These are phyloP conservation scores for Podila minutissima DNA, from an alignment of 192 early-diverging fungal genomes.

Conservation along the genomic window DNA sequence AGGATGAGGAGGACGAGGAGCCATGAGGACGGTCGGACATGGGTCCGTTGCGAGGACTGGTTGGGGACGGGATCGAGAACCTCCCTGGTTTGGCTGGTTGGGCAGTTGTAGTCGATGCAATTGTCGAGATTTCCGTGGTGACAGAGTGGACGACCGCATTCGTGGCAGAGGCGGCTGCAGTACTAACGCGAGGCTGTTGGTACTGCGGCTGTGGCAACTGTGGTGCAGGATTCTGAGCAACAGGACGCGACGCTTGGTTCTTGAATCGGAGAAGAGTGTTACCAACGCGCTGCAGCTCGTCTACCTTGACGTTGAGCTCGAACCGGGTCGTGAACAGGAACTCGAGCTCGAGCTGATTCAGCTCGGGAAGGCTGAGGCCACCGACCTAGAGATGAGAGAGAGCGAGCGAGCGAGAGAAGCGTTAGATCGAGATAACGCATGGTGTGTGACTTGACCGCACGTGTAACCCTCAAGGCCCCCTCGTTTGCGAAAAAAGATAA, in stretches of 20 bases:
- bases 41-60: background rate
- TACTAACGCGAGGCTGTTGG: background rate
- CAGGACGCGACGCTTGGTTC: constrained; percentile 7
- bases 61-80: constrained; percentile 11
- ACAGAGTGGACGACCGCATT: background rate
- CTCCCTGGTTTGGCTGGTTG: background rate
- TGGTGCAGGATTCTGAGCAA: constrained; percentile 1
- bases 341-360: constrained; percentile 83
- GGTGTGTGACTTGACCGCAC: no score
- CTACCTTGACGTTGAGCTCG: constrained; percentile 69
- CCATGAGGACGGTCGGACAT: background rate
- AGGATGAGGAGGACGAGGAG: background rate
- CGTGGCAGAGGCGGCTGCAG: background rate
- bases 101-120: background rate
- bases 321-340: constrained; percentile 77
- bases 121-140: background rate
- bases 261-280: constrained; percentile 28
- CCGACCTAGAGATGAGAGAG: constrained; percentile 62
- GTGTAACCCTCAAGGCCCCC: no score
- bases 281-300: constrained; percentile 64
- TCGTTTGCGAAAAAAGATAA: background rate
- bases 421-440: no score
- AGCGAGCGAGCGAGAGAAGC: no score
- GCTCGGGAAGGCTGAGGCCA: constrained; percentile 71
- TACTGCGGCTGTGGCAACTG: constrained; percentile 1